These are phyloP conservation scores for Uncinocarpus reesii DNA, from an alignment of 2,329 filamentous ascomycete species.

Conservation along the genomic window DNA sequence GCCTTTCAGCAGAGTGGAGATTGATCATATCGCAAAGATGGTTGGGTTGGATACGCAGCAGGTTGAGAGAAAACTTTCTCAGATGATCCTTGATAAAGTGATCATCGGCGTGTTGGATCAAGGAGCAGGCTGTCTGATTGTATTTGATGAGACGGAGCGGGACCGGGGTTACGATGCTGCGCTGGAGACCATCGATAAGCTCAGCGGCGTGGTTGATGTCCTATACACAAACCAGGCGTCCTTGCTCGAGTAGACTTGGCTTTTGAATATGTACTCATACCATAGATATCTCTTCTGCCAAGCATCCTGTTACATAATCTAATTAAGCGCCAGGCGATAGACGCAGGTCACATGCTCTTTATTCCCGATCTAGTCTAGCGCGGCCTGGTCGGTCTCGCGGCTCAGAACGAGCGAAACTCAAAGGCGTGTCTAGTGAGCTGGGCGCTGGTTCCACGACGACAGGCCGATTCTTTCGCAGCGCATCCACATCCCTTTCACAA, in stretches of 20 bases:
- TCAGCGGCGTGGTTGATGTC: slow-evolving; percentile 94
- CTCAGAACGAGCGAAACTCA: slow-evolving; percentile 3
- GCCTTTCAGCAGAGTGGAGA: slow-evolving; percentile 94
- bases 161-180: slow-evolving; percentile 93
- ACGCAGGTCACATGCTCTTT: background rate
- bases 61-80: slow-evolving; percentile 93
- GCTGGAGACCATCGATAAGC: slow-evolving; percentile 87
- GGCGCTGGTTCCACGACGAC: slow-evolving; percentile 10
- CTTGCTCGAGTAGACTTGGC: slow-evolving; percentile 61
- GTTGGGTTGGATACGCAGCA: slow-evolving; percentile 91
- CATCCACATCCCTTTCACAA: slow-evolving; percentile 10
- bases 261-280: background rate
- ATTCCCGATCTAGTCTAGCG: slow-evolving; percentile 3
- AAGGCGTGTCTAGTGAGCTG: slow-evolving; percentile 4
- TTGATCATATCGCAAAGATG: slow-evolving; percentile 94
- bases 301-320: background rate
- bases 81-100: slow-evolving; percentile 99
- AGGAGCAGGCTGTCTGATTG: slow-evolving; percentile 92
- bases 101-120: slow-evolving; percentile 96
- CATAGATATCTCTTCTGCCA: background rate
- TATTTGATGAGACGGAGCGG: slow-evolving; percentile 88
- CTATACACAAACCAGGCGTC: slow-evolving; percentile 97
- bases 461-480: slow-evolving; percentile 6
- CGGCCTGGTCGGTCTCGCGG: background rate
- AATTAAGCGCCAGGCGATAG: slow-evolving; percentile 6